phyloP scores from a whole-genome alignment of 1,139 yeast genomes.

The Scheffersomyces segobiensis region DNA sequence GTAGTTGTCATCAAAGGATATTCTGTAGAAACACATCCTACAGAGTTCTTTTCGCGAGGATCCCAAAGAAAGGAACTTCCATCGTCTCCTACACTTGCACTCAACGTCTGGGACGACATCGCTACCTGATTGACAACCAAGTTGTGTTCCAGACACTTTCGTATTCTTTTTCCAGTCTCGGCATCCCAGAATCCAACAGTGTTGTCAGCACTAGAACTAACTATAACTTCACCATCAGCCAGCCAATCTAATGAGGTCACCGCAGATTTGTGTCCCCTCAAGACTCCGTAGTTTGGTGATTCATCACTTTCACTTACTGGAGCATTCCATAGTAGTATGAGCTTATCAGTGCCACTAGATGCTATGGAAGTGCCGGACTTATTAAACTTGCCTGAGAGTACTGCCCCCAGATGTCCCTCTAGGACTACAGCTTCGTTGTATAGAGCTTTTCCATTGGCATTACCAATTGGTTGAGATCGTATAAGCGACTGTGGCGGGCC shows the following conservation, averaged over 20 bases:
- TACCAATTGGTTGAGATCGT: neutral
- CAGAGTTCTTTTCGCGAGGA: constrained; percentile 43
- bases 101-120: constrained; percentile 26
- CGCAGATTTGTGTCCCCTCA: constrained; percentile 52
- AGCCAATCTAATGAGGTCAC: constrained; percentile 53
- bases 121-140: constrained; percentile 58
- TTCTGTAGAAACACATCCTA: constrained; percentile 41
- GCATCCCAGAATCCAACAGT: constrained; percentile 62
- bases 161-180: constrained; percentile 52
- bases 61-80: constrained; percentile 68
- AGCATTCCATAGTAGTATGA: constrained; percentile 46
- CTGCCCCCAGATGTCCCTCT: constrained; percentile 53
- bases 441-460: constrained; percentile 6
- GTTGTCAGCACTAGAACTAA: constrained; percentile 53
- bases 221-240: constrained; percentile 32
- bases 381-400: constrained; percentile 45
- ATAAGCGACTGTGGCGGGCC: constrained; percentile 4
- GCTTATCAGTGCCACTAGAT: constrained; percentile 54
- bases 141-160: constrained; percentile 55
- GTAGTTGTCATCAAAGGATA: constrained; percentile 64
- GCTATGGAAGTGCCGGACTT: constrained; percentile 45
- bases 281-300: constrained; percentile 36
- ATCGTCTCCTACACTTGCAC: constrained; percentile 66
- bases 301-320: constrained; percentile 26
- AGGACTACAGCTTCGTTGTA: constrained; percentile 24